Conservation (phyloP, 305 asterid genomes). For the Fraxinus albicans region DNA sequence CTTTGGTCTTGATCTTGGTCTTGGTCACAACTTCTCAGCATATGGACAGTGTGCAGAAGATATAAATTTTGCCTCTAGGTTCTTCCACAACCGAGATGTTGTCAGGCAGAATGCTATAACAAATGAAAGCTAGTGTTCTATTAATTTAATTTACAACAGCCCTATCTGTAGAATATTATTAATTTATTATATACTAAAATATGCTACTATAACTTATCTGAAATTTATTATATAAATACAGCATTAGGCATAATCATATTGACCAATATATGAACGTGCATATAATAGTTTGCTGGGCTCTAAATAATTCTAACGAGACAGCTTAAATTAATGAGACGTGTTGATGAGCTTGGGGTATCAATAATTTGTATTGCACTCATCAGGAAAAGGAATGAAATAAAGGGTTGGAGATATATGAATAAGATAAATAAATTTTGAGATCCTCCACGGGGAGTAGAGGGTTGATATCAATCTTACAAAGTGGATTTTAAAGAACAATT, state of each 20-base stretch:
- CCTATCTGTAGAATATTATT: neutral
- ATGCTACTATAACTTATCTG: neutral
- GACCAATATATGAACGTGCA: neutral
- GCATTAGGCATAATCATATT: neutral
- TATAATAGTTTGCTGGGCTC: neutral
- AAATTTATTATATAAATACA: neutral
- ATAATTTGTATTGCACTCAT: neutral
- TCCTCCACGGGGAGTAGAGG: neutral
- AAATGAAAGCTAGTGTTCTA: neutral
- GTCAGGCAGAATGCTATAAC: neutral
- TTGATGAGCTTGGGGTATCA: neutral
- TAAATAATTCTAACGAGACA: neutral
- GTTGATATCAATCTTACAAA: neutral
- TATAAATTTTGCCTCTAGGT: neutral
- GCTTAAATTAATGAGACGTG: neutral
- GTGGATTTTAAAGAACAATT: neutral
- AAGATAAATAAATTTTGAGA: neutral
- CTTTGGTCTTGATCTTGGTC: neutral
- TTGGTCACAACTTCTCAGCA: neutral
- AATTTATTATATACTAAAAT: neutral
- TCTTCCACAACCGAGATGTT: neutral
- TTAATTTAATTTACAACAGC: neutral
- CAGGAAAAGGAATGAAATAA: neutral
- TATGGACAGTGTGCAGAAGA: neutral
- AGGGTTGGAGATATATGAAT: neutral